Base-by-base conservation (phyloP, 2,329 filamentous ascomycete genomes). In the Paraphaeosphaeria sporulosa region DNA sequence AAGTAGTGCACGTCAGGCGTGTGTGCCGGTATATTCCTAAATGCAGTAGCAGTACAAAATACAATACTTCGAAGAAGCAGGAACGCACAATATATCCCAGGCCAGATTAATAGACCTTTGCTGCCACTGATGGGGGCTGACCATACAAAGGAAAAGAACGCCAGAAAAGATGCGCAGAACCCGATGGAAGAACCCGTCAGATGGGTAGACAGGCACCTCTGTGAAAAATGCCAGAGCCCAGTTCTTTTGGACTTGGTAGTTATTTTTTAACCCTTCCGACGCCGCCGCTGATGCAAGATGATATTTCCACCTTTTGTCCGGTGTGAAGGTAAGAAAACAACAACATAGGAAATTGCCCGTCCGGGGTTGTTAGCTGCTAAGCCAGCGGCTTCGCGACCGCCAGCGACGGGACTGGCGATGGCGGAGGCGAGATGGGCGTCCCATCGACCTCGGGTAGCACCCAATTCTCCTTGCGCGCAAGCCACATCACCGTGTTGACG, bases 401-500 rank as follows among this genome's bases (percentile, higher is more conserved):
- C 13, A 63, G 54, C 19, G 60, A 66, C 30, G 59, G 56, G 49
- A 69, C 46, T 15, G 56, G 52, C 19, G 70, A 68, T 19, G 66
- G 65, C 13, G 66, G 70, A 21, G 70, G 71, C 12, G 70, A 70
- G 15, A 65, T 66, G 9, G 66, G 71, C 8, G 66, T 62, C 8
- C 64, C 59, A 6, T 64, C 64, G 1, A 62, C 34, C 34, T 55
- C 57, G 15, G 68, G 64, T 15, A 60, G 56, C 17, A 68, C 62
- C 74, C 74, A 76, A 17, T 69, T 63, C 42, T 77, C 70, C 27
- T 67, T 64, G 17, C 76, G 73, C 12, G 76, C 77, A 47, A 74
- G 68, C 75, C 76, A 78, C 62, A 79, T 74, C 51, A 82, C 72
- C 3, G 71, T 67, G 36, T 77, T 76, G 40, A 80, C 73, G 61